These are phyloP conservation scores for Roridomyces roridus DNA, from an alignment of 768 basidiomycete genomes.

Conservation along the genomic window DNA sequence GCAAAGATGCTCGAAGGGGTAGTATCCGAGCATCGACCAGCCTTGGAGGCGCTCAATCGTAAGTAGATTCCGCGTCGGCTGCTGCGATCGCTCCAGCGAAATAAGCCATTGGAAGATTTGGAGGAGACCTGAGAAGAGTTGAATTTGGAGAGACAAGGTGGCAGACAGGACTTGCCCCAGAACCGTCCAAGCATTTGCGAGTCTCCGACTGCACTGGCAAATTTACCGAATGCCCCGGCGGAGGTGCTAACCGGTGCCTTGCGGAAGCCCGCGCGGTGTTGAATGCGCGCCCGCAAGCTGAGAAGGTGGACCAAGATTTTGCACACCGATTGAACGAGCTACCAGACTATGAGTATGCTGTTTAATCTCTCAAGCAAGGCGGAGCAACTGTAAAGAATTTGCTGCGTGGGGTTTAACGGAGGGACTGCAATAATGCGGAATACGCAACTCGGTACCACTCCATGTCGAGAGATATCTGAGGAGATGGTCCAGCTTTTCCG, in stretches of 20 bases:
- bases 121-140: slow-evolving; percentile 59
- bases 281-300: slow-evolving; percentile 69
- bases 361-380: background rate
- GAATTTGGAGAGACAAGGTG: background rate
- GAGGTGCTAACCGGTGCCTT: slow-evolving; percentile 57
- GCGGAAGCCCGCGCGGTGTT: slow-evolving; percentile 67
- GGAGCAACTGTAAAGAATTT: slow-evolving; percentile 74
- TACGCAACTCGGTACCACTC: slow-evolving; percentile 86
- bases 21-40: slow-evolving; percentile 81
- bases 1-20: slow-evolving; percentile 78
- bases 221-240: slow-evolving; percentile 58
- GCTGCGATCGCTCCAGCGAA: slow-evolving; percentile 72
- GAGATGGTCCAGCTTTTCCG: slow-evolving; percentile 72
- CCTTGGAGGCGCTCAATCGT: slow-evolving; percentile 84
- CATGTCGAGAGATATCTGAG: slow-evolving; percentile 81
- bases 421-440: slow-evolving; percentile 7
- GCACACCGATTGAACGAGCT: slow-evolving; percentile 78
- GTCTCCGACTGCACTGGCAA: slow-evolving; percentile 64
- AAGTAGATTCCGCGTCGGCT: slow-evolving; percentile 71
- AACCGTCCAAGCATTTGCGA: slow-evolving; percentile 78
- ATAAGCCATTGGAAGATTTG: slow-evolving; percentile 85
- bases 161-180: slow-evolving; percentile 65
- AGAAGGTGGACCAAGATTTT: slow-evolving; percentile 75
- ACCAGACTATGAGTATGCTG: background rate
- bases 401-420: slow-evolving; percentile 42